Conservation (phyloP, 1,284 basidiomycete species). For the Papiliotrema flavescens region DNA sequence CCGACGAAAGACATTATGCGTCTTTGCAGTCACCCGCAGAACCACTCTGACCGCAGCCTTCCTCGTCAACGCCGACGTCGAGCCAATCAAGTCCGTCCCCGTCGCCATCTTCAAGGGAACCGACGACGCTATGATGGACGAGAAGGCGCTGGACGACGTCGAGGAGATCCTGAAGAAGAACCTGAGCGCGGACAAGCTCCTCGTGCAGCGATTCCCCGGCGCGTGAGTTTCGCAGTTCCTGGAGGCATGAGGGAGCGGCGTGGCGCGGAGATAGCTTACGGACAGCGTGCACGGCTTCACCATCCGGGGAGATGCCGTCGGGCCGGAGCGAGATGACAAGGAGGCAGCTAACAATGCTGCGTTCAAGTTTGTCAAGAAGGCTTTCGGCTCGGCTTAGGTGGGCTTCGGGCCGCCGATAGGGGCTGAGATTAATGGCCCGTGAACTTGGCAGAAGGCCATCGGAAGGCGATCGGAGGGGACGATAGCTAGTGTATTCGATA, state of each 20-base stretch:
- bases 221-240: constrained; percentile 4
- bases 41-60: constrained; percentile 52
- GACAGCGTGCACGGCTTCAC: constrained; percentile 64
- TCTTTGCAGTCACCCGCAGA: too few species aligned
- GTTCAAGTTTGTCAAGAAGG: constrained; percentile 53
- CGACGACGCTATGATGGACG: constrained; percentile 35
- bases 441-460: too few species aligned
- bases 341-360: constrained; percentile 57
- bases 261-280: constrained; percentile 20
- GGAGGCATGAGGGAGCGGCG: too few species aligned
- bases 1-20: too few species aligned
- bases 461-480: too few species aligned
- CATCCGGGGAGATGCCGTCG: constrained; percentile 49
- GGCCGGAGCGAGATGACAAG: constrained; percentile 51
- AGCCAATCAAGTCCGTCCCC: constrained; percentile 46
- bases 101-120: constrained; percentile 43
- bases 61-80: constrained; percentile 57
- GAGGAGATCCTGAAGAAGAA: constrained; percentile 56
- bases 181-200: constrained; percentile 55
- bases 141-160: constrained; percentile 23
- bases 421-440: too few species aligned
- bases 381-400: constrained; percentile 8
- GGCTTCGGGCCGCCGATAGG: too few species aligned
- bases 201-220: constrained; percentile 51
- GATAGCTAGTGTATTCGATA: too few species aligned